These are phyloP conservation scores for Thraustochytrium sp. DNA, from an alignment of 352 stramenopile genomes.

Conservation along the genomic window DNA sequence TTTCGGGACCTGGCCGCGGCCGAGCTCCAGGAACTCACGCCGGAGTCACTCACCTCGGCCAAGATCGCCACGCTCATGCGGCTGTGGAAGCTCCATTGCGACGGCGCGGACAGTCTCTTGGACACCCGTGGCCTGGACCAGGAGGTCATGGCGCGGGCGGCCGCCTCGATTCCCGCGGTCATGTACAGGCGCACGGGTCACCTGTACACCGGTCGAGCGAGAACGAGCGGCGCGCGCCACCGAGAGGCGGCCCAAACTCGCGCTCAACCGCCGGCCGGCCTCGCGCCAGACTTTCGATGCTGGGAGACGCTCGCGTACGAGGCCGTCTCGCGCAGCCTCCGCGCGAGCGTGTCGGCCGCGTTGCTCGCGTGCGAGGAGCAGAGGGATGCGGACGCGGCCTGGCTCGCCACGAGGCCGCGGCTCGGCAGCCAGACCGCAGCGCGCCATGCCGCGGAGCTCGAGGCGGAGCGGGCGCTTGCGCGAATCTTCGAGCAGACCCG, in stretches of 20 bases:
- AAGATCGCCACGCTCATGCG: not conserved
- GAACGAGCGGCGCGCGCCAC: no score
- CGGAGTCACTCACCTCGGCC: not conserved
- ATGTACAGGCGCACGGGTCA: not conserved
- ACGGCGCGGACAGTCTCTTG: no score
- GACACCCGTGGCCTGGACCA: not conserved
- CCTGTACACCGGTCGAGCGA: not conserved
- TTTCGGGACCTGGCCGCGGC: not conserved
- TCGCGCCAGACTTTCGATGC: no score
- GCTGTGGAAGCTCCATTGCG: not conserved
- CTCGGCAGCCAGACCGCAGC: not conserved
- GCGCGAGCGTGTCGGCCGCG: not conserved
- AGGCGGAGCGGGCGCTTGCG: not conserved
- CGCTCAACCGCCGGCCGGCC: no score
- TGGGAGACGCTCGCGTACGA: not conserved
- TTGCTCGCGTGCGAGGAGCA: not conserved
- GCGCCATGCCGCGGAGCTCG: not conserved
- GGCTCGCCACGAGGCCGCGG: not conserved
- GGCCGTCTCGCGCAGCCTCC: not conserved
- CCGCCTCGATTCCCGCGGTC: not conserved
- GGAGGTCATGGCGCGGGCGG: not conserved
- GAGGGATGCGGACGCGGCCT: not conserved
- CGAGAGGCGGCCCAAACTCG: no score
- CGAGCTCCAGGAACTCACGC: not conserved
- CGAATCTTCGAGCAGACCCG: no score